A percentile compares a stretch with the other conserved stretches of the same genome.
Evolutionary conservation across 2,329 filamentous ascomycete species (phyloP).

Genomic region (Neurospora sp.): DNA sequence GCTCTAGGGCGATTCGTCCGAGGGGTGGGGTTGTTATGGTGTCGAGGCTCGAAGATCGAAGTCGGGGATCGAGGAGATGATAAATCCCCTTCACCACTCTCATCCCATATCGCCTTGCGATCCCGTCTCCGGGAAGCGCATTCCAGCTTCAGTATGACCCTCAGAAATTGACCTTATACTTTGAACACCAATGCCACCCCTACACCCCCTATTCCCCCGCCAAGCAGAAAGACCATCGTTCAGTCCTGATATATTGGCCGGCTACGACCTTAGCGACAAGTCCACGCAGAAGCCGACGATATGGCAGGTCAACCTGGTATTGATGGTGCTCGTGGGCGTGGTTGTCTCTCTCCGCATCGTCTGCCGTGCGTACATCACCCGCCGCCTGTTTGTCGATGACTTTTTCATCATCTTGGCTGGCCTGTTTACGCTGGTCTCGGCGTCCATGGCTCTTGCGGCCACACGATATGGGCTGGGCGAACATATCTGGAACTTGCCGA

Average conservation of each 20-base stretch:
- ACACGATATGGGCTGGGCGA: conserved; percentile 16
- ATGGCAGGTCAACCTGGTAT: conserved; percentile 10
- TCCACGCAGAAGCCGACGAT: conserved; percentile 7
- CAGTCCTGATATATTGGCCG: conserved; percentile 9
- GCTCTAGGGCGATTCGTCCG: not conserved
- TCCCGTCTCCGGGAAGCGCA: not conserved
- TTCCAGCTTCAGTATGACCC: not conserved
- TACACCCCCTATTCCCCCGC: not conserved
- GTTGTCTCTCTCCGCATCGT: conserved; percentile 13
- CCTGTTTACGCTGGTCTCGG: conserved; percentile 14
- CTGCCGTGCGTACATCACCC: conserved; percentile 11
- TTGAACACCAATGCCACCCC: not conserved
- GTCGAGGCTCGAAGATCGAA: not conserved
- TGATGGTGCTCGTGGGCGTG: conserved; percentile 14
- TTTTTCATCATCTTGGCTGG: conserved; percentile 15
- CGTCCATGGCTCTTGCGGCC: conserved; percentile 12
- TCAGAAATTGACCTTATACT: not conserved
- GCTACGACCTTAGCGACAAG: conserved; percentile 16
- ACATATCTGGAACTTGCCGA: conserved; percentile 20
- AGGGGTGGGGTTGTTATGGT: not conserved
- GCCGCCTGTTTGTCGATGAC: conserved; percentile 18
- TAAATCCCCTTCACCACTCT: not conserved
- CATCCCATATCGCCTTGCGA: not conserved
- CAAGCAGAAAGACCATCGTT: not conserved
- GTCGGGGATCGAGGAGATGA: not conserved